Base-by-base conservation (phyloP, 2,329 filamentous ascomycete genomes). In the Scortechinia acanthostroma region DNA sequence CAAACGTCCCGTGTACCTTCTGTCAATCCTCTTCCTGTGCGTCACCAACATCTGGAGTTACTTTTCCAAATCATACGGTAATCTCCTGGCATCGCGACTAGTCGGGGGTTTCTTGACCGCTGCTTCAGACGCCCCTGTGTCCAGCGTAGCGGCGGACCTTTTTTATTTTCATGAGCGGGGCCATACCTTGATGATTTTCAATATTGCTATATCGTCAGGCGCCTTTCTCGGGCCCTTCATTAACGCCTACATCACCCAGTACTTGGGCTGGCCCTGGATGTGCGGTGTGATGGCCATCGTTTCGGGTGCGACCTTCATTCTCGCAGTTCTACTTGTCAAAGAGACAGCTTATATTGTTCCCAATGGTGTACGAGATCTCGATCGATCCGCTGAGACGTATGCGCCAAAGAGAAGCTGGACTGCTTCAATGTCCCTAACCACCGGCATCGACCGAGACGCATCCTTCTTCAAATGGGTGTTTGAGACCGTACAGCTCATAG, bases 171-270 rank as follows among this genome's bases (percentile, higher is more conserved):
- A 62, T 16, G 53, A 63, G 33, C 54, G 62, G 13, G 64, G 61
- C 1, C 54, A 58, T 28, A 59, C 56, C 28, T 53, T 65, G 53
- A 65, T 65, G 61, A 54, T 60, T 28, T 65, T 67, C 43, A 56
- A 63, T 40, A 46, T 64, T 5, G 58, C 62, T 4, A 47, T 66
- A 42, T 55, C 59, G 1, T 51, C 52, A 17, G 64, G 63, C 1
- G 50, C 63, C 6, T 66, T 64, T 42, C 42, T 66, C 4, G 63
- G 63, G 0, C 60, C 63, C 1, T 43, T 64, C 20, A 64, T 60
- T 33, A 58, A 58, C 47, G 55, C 51, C 1, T 56, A 48, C 35
- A 49, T 58, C 16, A 50, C 55, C 2, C 51, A 58, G 44, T 44
- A 49, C 15, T 50, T 51, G 16, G 45, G 47, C 2, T 60, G 58